Conservation (phyloP, 2,329 filamentous ascomycete genomes). For the Verticillium nonalfalfae region DNA sequence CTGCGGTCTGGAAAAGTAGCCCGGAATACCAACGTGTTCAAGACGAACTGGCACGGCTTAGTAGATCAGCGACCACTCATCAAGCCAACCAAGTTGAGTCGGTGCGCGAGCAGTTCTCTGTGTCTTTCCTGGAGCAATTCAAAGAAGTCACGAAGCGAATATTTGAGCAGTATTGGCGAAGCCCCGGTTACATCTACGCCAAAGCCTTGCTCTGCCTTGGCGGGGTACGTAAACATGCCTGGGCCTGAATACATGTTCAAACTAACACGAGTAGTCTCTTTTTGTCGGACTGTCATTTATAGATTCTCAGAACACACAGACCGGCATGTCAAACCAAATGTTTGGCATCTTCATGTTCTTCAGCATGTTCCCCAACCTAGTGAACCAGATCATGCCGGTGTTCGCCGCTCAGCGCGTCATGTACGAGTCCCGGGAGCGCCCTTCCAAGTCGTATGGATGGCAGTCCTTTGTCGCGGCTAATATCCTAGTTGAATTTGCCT, state of each 20-base stretch:
- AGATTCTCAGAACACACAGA: constrained; percentile 47
- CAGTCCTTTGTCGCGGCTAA: constrained; percentile 53
- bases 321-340: constrained; percentile 60
- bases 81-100: constrained; percentile 17
- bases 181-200: constrained; percentile 67
- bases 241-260: not conserved
- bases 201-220: constrained; percentile 54
- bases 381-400: constrained; percentile 58
- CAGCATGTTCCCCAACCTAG: constrained; percentile 56
- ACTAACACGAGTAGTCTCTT: constrained; percentile 27
- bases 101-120: constrained; percentile 53
- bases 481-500: constrained; percentile 62
- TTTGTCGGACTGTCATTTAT: constrained; percentile 63
- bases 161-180: constrained; percentile 75
- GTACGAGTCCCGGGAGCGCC: constrained; percentile 61
- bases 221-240: constrained; percentile 14
- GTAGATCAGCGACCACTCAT: not conserved
- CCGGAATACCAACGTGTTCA: constrained; percentile 21
- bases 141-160: constrained; percentile 55
- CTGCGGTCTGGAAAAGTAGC: constrained; percentile 26
- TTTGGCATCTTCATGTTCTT: constrained; percentile 61
- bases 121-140: constrained; percentile 54
- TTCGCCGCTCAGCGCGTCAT: constrained; percentile 60
- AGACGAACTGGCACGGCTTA: constrained; percentile 21
- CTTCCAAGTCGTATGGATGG: constrained; percentile 62